These are phyloP conservation scores for Chrysoporthe deuterocubensis DNA, from an alignment of 2,329 filamentous ascomycete genomes.

Conservation along the genomic window DNA sequence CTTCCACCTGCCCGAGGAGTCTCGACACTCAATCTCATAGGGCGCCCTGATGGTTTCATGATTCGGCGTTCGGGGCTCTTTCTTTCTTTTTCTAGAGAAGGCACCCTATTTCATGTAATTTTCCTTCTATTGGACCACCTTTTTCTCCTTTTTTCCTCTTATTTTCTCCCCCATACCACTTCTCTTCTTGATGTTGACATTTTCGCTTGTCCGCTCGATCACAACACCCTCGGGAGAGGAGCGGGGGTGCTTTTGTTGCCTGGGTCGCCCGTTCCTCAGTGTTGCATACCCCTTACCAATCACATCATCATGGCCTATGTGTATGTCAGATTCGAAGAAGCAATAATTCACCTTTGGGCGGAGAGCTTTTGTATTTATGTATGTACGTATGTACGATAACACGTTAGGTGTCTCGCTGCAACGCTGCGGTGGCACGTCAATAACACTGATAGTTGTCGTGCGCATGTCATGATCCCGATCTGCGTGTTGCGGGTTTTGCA, in stretches of 20 bases:
- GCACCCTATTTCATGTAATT: constrained; percentile 26
- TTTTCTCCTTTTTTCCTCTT: neutral
- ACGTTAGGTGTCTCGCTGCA: neutral
- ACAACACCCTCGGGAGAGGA: neutral
- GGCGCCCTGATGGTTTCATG: constrained; percentile 24
- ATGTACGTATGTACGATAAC: constrained; percentile 9
- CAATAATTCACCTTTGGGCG: neutral
- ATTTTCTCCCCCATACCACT: neutral
- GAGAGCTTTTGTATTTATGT: neutral
- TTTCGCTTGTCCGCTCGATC: neutral
- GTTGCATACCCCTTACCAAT: neutral
- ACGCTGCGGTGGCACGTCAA: neutral
- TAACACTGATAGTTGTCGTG: neutral
- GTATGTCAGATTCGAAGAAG: neutral
- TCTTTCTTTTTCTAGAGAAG: constrained; percentile 10
- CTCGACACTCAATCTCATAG: neutral
- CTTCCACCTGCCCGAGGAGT: neutral
- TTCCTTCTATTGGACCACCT: neutral
- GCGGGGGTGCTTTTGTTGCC: neutral
- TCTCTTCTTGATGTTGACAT: neutral
- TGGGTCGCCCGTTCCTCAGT: neutral
- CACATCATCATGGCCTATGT: neutral
- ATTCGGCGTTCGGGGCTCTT: constrained; percentile 19
- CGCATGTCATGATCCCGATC: neutral
- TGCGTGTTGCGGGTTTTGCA: too few species aligned